Evolutionary conservation across 2,329 filamentous ascomycete genomes (phyloP).

Genomic region (Fusarium humuli): DNA sequence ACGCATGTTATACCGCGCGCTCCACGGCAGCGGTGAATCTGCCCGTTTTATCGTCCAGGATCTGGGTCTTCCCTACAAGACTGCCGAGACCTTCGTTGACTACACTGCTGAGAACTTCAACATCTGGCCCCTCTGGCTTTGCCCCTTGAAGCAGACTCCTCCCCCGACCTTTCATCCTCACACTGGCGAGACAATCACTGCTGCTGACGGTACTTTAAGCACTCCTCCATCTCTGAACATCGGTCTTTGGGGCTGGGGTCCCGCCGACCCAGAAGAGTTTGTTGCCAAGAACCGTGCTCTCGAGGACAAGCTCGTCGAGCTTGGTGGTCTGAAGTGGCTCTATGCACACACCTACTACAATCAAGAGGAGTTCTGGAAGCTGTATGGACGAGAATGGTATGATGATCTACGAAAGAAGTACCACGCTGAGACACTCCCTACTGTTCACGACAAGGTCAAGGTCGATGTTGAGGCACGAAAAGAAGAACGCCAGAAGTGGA

Average conservation of each 20-base stretch:
- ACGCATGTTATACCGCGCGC: constrained; percentile 77
- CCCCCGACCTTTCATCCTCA: constrained; percentile 68
- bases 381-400: constrained; percentile 71
- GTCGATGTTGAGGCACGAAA: constrained; percentile 63
- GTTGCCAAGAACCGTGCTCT: constrained; percentile 76
- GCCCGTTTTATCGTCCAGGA: constrained; percentile 77
- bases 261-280: constrained; percentile 67
- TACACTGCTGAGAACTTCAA: constrained; percentile 62
- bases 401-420: constrained; percentile 72
- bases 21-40: constrained; percentile 74
- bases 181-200: constrained; percentile 52
- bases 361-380: constrained; percentile 75
- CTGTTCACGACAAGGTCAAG: constrained; percentile 77
- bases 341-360: constrained; percentile 89
- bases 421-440: constrained; percentile 70
- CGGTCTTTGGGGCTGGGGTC: constrained; percentile 84
- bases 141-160: constrained; percentile 62
- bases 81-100: constrained; percentile 64
- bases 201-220: constrained; percentile 32
- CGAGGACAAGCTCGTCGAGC: constrained; percentile 74
- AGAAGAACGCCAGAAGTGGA: constrained; percentile 53
- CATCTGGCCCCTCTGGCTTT: constrained; percentile 72
- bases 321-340: constrained; percentile 86
- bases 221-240: constrained; percentile 66
- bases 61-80: constrained; percentile 67